Base-by-base conservation (phyloP, 306 rosid genomes). In the Cucurbita ficifolia region DNA sequence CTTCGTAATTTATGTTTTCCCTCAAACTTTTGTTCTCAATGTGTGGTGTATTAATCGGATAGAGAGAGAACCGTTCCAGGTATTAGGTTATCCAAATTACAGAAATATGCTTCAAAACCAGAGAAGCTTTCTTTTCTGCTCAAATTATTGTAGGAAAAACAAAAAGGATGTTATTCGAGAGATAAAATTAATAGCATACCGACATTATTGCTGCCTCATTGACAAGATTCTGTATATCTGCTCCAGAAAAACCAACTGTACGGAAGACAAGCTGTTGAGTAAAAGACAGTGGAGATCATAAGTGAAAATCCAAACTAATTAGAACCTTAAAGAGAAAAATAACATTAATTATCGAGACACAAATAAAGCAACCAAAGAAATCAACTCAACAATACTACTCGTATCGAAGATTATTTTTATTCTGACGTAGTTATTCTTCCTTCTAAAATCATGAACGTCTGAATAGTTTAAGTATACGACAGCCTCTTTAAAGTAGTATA, bases 161-260 rank as follows among this genome's bases (percentile, higher is more conserved):
- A n/a, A 29, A 56, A 58, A 57, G 10, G 19, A 16, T 12, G n/a
- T n/a, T 74, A 46, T 67, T 24, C 36, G 22, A 19, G 52, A 67
- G 39, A 45, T 3, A 42, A 68, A 67, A 53, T 72, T 72, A 29
- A 24, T 48, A 46, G 88, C 98, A 64, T 81, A 89, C 99, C 83
- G 97, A 91, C 97, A 91, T 94, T 77, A 94, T 94, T 45, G 97
- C 96, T 56, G 99, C 88, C 90, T 94, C 99, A 36, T 94, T 94
- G 75, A 94, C 92, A 75, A 94, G 99, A 80, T 94, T 94, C 79
- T 92, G 86, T 50, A 94, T 86, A 81, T 94, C 97, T 33, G 99
- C 99, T 80, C 96, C 97, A 68, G 97, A 94, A 85, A 94, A 91
- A 46, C 97, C 96, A 85, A 94, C 95, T 8, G 97, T 94, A 16